Evolutionary conservation across 2,329 filamentous ascomycete species (phyloP), one percentile per base, ranked within the genome.

Genomic region (Arthrobotrys conoides): DNA sequence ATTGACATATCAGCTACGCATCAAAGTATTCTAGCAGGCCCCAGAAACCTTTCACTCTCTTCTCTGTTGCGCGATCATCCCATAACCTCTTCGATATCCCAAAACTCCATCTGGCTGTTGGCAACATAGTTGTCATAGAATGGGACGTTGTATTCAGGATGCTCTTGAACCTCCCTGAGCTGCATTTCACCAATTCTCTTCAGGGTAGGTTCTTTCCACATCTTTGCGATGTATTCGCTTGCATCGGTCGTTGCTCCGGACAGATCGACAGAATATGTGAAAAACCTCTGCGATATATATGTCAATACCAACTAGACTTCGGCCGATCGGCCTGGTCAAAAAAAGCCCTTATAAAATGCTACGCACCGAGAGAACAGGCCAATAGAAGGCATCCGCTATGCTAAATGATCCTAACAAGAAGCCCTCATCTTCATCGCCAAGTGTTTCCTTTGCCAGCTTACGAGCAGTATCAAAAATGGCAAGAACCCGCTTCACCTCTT

Each of bases 311-410:
- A 8, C 5, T 22, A 4, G 1, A 24, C 0, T 0, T 9, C n/a
- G n/a, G n/a, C n/a, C n/a, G n/a, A n/a, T n/a, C n/a, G n/a, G n/a
- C n/a, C n/a, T n/a, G n/a, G n/a, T n/a, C n/a, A n/a, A n/a, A n/a
- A n/a, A n/a, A n/a, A n/a, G n/a, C n/a, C n/a, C n/a, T n/a, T n/a
- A n/a, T n/a, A n/a, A n/a, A n/a, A n/a, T n/a, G n/a, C n/a, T 55
- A 18, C 64, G 27, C 64, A 79, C 76, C 0, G 76, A 72, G 4
- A 79, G 59, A 49, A 79, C 30, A 6, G 76, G 76, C 76, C 76
- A 79, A 20, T 79, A 79, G 18, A 73, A 79, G 5, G 76, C 68
- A 53, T 79, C 76, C 4, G 76, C 76, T 22, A 73, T 61, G 20
- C 76, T 79, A 24, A 79, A 79, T 3, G 14, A 64, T 16, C 76